Evolutionary conservation across 108 stramenopile species (phyloP).

Genomic region (Conticribra guillardii): DNA sequence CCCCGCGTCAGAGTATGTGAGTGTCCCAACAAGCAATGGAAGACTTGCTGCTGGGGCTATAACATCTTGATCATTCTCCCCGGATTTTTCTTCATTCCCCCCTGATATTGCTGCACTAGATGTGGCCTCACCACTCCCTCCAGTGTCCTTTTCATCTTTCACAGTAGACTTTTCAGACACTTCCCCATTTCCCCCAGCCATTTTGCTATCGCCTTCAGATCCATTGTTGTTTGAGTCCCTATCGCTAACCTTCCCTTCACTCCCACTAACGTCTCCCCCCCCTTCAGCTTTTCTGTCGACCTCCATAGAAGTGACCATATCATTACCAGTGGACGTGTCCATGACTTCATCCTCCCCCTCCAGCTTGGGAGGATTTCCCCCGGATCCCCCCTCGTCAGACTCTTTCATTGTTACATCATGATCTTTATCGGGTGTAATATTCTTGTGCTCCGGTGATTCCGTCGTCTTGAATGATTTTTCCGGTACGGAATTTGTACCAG

Average conservation of each 20-base stretch:
- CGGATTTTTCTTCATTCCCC: neutral
- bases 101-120: neutral
- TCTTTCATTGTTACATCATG: constrained; percentile 22
- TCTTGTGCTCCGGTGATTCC: constrained; percentile 19
- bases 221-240: too few species aligned
- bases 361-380: neutral
- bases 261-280: too few species aligned
- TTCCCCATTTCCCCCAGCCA: too few species aligned
- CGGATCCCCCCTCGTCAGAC: constrained; percentile 5
- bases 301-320: neutral
- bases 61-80: neutral
- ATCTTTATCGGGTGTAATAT: constrained; percentile 25
- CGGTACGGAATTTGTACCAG: neutral
- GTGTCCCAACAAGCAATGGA: too few species aligned
- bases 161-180: neutral
- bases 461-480: constrained; percentile 11
- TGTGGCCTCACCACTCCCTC: constrained; percentile 2
- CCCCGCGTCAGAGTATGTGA: too few species aligned
- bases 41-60: too few species aligned
- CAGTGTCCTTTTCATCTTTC: neutral
- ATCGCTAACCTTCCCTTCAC: too few species aligned
- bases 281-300: too few species aligned
- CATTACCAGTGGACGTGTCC: neutral
- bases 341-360: neutral
- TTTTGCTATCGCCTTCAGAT: too few species aligned